These are phyloP conservation scores for Hordeum vulgare DNA, from an alignment of 176 grass and related monocot species.

Conservation along the genomic window MorexV3_pseudomolecules_assembly NC_058522.1:376642145-376642644, in stretches of 20 bases:
- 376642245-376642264: background rate
- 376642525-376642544: background rate
- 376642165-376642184: slow-evolving; percentile 84
- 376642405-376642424: background rate
- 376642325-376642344: slow-evolving; percentile 1
- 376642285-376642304: background rate
- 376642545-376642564: background rate
- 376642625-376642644: background rate
- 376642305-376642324: slow-evolving; percentile 1
- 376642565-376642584: background rate
- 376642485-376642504: no score
- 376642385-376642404: background rate
- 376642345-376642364: background rate
- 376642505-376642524: background rate
- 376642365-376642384: background rate
- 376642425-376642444: background rate
- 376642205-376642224: slow-evolving; percentile 7
- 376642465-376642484: no score
- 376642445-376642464: background rate
- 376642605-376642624: background rate
- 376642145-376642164: slow-evolving; percentile 78
- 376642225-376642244: background rate
- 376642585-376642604: background rate
- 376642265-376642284: background rate
- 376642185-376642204: slow-evolving; percentile 14